Evolutionary conservation across 1,284 basidiomycete genomes (phyloP), one percentile per base, ranked within the genome.

Genomic region (Ganoderma sinense): DNA sequence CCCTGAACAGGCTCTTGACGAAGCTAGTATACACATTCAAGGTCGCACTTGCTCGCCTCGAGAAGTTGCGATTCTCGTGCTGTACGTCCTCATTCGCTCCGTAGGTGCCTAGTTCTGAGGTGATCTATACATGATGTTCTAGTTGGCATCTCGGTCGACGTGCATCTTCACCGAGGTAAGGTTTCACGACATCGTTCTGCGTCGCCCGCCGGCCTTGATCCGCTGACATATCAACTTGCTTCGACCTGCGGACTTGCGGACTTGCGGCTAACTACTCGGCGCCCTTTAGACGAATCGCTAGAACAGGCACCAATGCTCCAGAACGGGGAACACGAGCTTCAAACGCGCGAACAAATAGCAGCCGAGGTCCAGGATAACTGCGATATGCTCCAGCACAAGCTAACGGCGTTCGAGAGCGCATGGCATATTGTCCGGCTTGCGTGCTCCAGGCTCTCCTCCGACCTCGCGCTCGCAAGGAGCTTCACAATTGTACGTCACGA

Each of bases 351-450:
- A 23, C 65, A 39, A 39, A n/a, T 71, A 39, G 66, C 64, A 43
- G 65, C 69, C 18, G 68, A 70, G 61, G 62, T 75, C n/a, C 74
- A 71, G 51, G 73, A 69, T 11, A 75, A 78, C 43, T 75, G 75
- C 69, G 73, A 74, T 48, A 74, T 75, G 23, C 73, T 80, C 39
- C 66, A 59, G 18, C 66, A 73, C 29, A 75, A 74, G 67, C 76
- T 80, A 33, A 73, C 69, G 29, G 77, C 75, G 23, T 80, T 80
- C 67, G 77, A 79, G 69, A 77, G 78, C 45, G 79, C 78, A 23
- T 80, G 79, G 79, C 77, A 80, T 62, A 67, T 78, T 63, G 75
- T 78, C 18, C 70, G 76, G 33, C 71, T 80, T 16, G 74, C 75
- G 6, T 78, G 78, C 65, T 62, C 71, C 1, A 72, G 72, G 45